Evolutionary conservation across 306 rosid genomes (phyloP).

Genomic region (Carpinus fangiana): DNA sequence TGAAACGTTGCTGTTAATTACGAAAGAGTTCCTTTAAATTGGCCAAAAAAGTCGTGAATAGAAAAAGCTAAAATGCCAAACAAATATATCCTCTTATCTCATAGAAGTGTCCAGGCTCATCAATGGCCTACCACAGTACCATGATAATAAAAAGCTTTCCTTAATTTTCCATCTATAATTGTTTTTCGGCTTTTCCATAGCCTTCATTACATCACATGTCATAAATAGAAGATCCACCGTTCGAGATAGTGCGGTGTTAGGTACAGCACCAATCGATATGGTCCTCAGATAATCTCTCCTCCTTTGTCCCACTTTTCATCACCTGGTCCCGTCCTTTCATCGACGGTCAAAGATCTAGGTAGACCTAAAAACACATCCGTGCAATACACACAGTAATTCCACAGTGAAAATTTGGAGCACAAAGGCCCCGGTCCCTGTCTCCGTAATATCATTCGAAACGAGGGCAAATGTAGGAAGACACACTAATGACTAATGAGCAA

Average conservation of each 20-base stretch:
- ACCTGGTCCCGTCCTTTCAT: too few relatives aligned
- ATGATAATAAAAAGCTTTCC: not conserved
- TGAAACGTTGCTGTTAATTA: too few relatives aligned
- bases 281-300: too few relatives aligned
- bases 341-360: too few relatives aligned
- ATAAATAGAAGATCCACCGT: not conserved
- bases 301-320: too few relatives aligned
- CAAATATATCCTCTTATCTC: too few relatives aligned
- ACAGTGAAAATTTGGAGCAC: not conserved
- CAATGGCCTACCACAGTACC: not conserved
- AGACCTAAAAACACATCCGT: too few relatives aligned
- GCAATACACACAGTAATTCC: too few relatives aligned
- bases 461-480: constrained; percentile 14
- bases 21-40: too few relatives aligned
- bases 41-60: too few relatives aligned
- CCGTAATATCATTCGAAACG: constrained; percentile 32
- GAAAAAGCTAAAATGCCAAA: too few relatives aligned
- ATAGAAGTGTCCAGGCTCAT: not conserved
- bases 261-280: not conserved
- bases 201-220: not conserved
- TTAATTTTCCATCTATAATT: not conserved
- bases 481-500: not conserved
- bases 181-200: not conserved
- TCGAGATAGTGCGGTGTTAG: not conserved
- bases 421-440: constrained; percentile 14